Evolutionary conservation across 495 filamentous ascomycete genomes (phyloP).

Genomic region (Letharia columbiana): DNA sequence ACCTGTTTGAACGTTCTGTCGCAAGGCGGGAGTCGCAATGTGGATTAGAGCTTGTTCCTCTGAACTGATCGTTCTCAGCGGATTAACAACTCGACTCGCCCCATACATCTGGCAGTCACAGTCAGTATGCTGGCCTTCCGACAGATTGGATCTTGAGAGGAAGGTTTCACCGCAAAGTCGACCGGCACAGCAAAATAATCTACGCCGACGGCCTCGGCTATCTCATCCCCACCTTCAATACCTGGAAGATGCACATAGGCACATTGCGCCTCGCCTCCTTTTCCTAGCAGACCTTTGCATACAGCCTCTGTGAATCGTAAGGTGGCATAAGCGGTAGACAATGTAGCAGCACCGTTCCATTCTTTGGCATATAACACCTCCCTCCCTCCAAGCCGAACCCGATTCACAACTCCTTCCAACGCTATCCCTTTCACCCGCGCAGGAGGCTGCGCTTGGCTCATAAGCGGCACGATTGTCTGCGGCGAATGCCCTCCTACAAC

Average conservation of each 20-base stretch:
- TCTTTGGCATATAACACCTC: background rate
- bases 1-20: background rate
- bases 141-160: accelerated
- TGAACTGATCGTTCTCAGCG: background rate
- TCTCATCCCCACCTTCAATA: background rate
- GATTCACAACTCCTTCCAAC: background rate
- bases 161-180: background rate
- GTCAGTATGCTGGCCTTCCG: background rate
- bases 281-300: background rate
- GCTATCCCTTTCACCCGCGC: background rate
- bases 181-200: background rate
- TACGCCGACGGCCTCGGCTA: background rate
- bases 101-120: background rate
- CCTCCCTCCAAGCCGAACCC: background rate
- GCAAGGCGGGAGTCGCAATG: background rate
- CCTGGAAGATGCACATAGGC: background rate
- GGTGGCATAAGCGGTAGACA: background rate
- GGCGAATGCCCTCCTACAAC: background rate
- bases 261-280: background rate
- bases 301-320: background rate
- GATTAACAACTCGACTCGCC: background rate
- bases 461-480: background rate
- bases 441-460: background rate
- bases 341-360: background rate
- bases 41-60: background rate